A percentile compares a stretch with the other conserved stretches of the same genome.
These are phyloP conservation scores for Rhodotorula paludigena DNA, from an alignment of 768 basidiomycete species.

Conservation along the genomic window DNA sequence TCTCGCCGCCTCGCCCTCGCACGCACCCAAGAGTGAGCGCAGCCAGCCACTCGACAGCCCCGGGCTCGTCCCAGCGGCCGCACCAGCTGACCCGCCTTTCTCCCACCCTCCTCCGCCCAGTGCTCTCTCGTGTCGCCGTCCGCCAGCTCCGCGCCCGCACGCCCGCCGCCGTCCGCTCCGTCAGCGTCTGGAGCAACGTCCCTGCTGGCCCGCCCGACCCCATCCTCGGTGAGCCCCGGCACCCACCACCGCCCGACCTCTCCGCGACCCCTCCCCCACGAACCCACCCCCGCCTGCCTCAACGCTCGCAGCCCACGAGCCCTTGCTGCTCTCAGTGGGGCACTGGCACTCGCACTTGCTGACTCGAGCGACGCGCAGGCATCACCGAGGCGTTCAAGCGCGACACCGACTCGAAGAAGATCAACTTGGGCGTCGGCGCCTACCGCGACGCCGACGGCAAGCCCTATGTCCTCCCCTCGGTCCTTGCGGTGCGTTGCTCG, in stretches of 20 bases:
- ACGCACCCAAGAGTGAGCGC: too few relatives aligned
- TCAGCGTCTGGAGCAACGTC: conserved; percentile 76
- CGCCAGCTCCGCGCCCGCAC: conserved; percentile 11
- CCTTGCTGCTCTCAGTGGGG: neutral
- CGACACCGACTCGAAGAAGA: conserved; percentile 67
- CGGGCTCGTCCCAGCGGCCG: neutral
- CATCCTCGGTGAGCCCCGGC: conserved; percentile 82
- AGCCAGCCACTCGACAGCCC: too few relatives aligned
- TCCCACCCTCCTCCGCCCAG: neutral
- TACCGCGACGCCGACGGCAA: conserved; percentile 82
- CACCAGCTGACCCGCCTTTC: neutral
- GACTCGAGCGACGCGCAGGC: conserved; percentile 11
- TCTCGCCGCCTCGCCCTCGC: too few relatives aligned
- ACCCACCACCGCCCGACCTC: too few relatives aligned
- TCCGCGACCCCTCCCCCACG: too few relatives aligned
- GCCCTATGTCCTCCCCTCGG: conserved; percentile 86
- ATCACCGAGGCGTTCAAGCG: conserved; percentile 81
- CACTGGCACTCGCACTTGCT: too few relatives aligned
- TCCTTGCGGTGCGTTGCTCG: conserved; percentile 51
- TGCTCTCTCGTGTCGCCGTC: conserved; percentile 26
- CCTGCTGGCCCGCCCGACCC: conserved; percentile 86
- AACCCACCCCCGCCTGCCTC: too few relatives aligned
- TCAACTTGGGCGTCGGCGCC: conserved; percentile 89
- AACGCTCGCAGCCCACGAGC: too few relatives aligned
- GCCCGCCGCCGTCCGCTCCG: conserved; percentile 9